Evolutionary conservation across 176 grass and related monocot species (phyloP).

Genomic region (Chloris gayana): DNA sequence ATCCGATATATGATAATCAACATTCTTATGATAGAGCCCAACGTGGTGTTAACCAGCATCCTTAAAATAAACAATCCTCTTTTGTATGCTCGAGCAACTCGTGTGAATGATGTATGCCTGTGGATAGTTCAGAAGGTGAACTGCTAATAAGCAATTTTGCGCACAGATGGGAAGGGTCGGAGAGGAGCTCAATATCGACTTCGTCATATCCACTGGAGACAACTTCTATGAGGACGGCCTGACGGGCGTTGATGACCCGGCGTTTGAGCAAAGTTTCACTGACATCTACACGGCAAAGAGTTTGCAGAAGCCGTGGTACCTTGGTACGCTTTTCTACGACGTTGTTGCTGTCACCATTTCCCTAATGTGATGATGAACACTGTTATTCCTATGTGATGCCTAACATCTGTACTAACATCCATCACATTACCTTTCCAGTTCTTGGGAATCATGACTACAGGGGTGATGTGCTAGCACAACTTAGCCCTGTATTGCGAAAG

Average conservation of each 20-base stretch:
- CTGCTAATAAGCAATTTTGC: not conserved
- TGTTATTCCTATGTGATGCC: too few relatives aligned
- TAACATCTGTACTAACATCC: too few relatives aligned
- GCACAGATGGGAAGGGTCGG: conserved; percentile 83
- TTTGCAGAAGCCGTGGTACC: conserved; percentile 77
- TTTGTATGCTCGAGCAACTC: too few relatives aligned
- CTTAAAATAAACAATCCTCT: too few relatives aligned
- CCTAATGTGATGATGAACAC: not conserved
- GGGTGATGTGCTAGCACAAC: conserved; percentile 62
- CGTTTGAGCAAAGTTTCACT: conserved; percentile 72
- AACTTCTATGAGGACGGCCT: conserved; percentile 83
- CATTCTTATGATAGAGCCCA: too few relatives aligned
- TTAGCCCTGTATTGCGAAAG: conserved; percentile 52
- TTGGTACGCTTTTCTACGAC: conserved; percentile 34
- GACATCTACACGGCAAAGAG: conserved; percentile 70
- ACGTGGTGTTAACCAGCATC: too few relatives aligned
- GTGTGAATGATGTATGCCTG: too few relatives aligned
- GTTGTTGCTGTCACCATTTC: not conserved
- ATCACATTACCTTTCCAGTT: conserved; percentile 38
- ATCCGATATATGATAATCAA: too few relatives aligned
- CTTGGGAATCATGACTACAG: conserved; percentile 93
- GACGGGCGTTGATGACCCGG: conserved; percentile 53
- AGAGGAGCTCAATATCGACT: conserved; percentile 66
- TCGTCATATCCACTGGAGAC: conserved; percentile 87
- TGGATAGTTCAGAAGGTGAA: too few relatives aligned